Evolutionary conservation across 805 yeast species (phyloP).

Genomic region (Huiozyma naganishii): DNA sequence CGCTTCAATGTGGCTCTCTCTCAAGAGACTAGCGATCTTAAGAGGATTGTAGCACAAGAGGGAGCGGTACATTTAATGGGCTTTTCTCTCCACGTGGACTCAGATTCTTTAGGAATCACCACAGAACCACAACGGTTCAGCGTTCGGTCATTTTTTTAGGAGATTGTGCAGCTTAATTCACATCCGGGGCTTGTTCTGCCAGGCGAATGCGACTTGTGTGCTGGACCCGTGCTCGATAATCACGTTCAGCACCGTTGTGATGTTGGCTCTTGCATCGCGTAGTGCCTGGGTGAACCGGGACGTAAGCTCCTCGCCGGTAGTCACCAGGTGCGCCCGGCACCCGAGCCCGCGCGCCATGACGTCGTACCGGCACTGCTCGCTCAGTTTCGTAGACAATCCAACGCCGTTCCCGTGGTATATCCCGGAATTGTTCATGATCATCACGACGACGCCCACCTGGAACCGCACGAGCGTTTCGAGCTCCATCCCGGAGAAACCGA

Average conservation of each 20-base stretch:
- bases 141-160: too few species aligned
- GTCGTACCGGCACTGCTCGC: slow-evolving; percentile 48
- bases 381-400: slow-evolving; percentile 41
- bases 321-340: slow-evolving; percentile 40
- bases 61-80: too few species aligned
- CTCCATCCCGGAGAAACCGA: slow-evolving; percentile 66
- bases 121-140: too few species aligned
- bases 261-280: slow-evolving; percentile 15
- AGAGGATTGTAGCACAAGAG: too few species aligned
- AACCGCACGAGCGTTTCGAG: slow-evolving; percentile 56
- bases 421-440: slow-evolving; percentile 67
- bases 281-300: slow-evolving; percentile 30
- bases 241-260: slow-evolving; percentile 41
- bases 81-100: too few species aligned
- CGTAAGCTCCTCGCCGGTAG: slow-evolving; percentile 32
- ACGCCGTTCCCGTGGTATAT: slow-evolving; percentile 49
- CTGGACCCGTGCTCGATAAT: slow-evolving; percentile 50
- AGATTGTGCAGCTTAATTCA: too few species aligned
- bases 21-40: too few species aligned
- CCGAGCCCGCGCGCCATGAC: slow-evolving; percentile 46
- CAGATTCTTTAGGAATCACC: too few species aligned
- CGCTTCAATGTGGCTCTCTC: too few species aligned
- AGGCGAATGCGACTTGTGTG: slow-evolving; percentile 49
- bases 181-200: slow-evolving; percentile 43
- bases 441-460: slow-evolving; percentile 41